Evolutionary conservation across 78 protist genomes (phyloP).

Genomic region (Carpediemonas membranifera): DNA sequence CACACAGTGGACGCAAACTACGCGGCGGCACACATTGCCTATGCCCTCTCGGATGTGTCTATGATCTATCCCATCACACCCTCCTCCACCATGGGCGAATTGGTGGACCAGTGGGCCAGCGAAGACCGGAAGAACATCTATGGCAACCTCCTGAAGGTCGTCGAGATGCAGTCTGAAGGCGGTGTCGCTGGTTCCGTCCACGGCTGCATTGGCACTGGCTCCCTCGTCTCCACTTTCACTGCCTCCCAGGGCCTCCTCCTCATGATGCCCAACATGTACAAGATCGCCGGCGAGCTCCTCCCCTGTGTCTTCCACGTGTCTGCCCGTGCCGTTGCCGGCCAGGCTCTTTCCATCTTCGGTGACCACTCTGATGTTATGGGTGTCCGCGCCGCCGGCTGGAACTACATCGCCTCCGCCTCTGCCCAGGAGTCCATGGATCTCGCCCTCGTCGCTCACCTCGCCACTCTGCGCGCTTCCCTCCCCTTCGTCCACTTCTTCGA

Average conservation of each 20-base stretch:
- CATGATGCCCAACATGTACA: too few relatives aligned
- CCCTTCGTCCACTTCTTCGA: constrained; percentile 65
- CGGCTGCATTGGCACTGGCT: constrained; percentile 38
- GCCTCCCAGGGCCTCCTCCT: too few relatives aligned
- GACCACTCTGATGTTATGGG: constrained; percentile 66
- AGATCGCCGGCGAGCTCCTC: too few relatives aligned
- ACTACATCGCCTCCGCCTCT: constrained; percentile 22
- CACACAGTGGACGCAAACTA: constrained; percentile 31
- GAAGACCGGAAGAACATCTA: not conserved
- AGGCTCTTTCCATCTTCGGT: constrained; percentile 58
- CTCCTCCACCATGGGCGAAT: constrained; percentile 48
- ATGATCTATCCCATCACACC: constrained; percentile 60
- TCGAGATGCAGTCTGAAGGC: not conserved
- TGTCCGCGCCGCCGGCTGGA: constrained; percentile 36
- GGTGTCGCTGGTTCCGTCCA: too few relatives aligned
- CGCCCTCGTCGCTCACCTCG: too few relatives aligned
- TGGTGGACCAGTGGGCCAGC: constrained; percentile 38
- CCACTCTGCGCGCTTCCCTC: constrained; percentile 32
- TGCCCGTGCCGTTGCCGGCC: constrained; percentile 51
- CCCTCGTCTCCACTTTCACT: constrained; percentile 48
- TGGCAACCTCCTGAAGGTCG: constrained; percentile 41
- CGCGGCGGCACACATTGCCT: constrained; percentile 51
- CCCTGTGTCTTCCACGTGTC: constrained; percentile 63
- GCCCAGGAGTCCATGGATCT: constrained; percentile 44
- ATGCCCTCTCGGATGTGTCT: constrained; percentile 32